A percentile compares a stretch with the other conserved stretches of the same genome.
These are phyloP conservation scores for Cucumis melo DNA, from an alignment of 306 rosid genomes.

Conservation along the genomic window DNA sequence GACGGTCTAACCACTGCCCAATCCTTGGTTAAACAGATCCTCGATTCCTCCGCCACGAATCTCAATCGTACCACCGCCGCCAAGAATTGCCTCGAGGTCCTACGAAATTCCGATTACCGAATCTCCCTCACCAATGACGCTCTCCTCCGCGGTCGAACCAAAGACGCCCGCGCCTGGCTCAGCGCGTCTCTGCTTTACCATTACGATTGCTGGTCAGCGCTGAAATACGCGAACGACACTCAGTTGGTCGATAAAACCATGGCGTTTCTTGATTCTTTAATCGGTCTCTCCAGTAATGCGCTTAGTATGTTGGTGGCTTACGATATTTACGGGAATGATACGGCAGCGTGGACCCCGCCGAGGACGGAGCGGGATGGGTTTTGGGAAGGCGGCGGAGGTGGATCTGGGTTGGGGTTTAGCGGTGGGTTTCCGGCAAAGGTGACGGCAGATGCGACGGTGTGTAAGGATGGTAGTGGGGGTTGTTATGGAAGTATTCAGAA, in stretches of 20 bases:
- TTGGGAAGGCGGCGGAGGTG: slow-evolving; percentile 32
- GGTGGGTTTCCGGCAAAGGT: slow-evolving; percentile 32
- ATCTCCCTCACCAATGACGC: slow-evolving; percentile 31
- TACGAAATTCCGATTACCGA: slow-evolving; percentile 38
- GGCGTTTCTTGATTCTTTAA: slow-evolving; percentile 36
- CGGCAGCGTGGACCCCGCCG: slow-evolving; percentile 40
- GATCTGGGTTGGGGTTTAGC: neutral
- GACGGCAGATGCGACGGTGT: slow-evolving; percentile 43
- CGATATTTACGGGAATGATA: slow-evolving; percentile 38
- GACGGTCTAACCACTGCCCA: slow-evolving; percentile 37
- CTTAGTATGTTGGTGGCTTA: slow-evolving; percentile 46
- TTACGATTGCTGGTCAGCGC: slow-evolving; percentile 67
- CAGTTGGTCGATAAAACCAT: slow-evolving; percentile 35
- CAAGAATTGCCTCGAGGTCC: slow-evolving; percentile 36
- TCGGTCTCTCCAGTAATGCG: slow-evolving; percentile 46
- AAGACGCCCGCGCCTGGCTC: slow-evolving; percentile 66
- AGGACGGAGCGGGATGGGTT: slow-evolving; percentile 62
- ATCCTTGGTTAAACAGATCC: slow-evolving; percentile 36
- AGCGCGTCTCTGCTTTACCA: slow-evolving; percentile 53
- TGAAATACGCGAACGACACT: slow-evolving; percentile 78
- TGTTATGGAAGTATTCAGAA: slow-evolving; percentile 56
- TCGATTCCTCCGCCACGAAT: slow-evolving; percentile 21
- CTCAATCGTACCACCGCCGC: slow-evolving; percentile 55
- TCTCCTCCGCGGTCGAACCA: slow-evolving; percentile 19
- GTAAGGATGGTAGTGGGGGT: slow-evolving; percentile 23